Conservation (phyloP, 2,329 filamentous ascomycete species). For the Cladosporium colombiae region DNA sequence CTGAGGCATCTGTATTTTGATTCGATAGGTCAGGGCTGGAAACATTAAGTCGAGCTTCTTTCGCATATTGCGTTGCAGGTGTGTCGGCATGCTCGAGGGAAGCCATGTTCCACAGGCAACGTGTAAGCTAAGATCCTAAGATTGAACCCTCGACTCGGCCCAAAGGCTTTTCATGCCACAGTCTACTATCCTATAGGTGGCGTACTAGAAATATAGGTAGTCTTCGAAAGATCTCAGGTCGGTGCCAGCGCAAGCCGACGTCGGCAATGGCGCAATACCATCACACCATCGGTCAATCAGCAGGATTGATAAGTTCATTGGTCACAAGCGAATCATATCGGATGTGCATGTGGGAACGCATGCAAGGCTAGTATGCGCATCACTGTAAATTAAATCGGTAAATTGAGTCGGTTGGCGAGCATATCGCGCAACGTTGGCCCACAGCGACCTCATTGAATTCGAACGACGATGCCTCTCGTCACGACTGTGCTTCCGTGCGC, state of each 20-base stretch:
- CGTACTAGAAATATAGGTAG: background rate
- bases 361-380: background rate
- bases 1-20: background rate
- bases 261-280: background rate
- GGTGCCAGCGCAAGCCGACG: background rate
- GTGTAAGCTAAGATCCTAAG: background rate
- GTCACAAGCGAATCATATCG: background rate
- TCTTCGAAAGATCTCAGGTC: background rate
- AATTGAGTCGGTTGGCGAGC: background rate
- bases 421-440: background rate
- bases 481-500: no score
- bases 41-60: background rate
- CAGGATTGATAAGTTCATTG: background rate
- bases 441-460: no score
- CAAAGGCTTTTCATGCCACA: background rate
- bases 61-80: background rate
- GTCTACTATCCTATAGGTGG: background rate
- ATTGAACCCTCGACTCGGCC: background rate
- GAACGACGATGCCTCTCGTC: no score
- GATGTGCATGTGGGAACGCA: background rate
- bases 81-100: background rate
- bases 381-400: background rate
- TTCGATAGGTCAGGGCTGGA: background rate
- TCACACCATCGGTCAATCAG: background rate
- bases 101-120: background rate